Conservation (phyloP, 1,139 yeast species). For the Saccharomyces hybrid region DNA sequence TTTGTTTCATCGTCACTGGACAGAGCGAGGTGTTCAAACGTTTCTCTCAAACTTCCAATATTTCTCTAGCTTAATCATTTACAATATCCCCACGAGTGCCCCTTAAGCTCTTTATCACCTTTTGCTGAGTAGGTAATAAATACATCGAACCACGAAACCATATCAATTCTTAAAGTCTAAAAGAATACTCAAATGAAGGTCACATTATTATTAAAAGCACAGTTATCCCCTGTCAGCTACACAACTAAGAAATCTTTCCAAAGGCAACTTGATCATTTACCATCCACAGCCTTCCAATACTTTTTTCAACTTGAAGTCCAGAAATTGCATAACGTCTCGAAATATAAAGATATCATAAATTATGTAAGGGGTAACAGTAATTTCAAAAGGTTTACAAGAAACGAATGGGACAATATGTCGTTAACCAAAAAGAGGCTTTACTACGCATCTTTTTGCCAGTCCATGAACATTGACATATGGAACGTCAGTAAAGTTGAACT, state of each 20-base stretch:
- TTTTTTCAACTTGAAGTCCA: slow-evolving; percentile 15
- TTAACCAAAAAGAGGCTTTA: slow-evolving; percentile 17
- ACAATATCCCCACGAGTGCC: too few relatives aligned
- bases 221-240: neutral
- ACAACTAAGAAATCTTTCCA: slow-evolving; percentile 14
- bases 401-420: slow-evolving; percentile 21
- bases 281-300: slow-evolving; percentile 20
- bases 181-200: neutral
- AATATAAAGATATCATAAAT: slow-evolving; percentile 5
- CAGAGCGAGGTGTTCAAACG: too few relatives aligned
- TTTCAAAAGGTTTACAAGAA: slow-evolving; percentile 14
- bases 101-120: neutral
- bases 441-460: slow-evolving; percentile 19
- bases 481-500: slow-evolving; percentile 14
- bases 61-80: too few relatives aligned
- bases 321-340: slow-evolving; percentile 4
- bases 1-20: too few relatives aligned
- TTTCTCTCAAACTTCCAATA: too few relatives aligned
- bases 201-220: neutral
- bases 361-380: slow-evolving; percentile 11
- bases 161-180: too few relatives aligned
- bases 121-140: neutral
- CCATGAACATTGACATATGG: slow-evolving; percentile 10
- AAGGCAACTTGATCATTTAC: slow-evolving; percentile 10
- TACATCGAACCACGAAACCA: neutral